These are phyloP conservation scores for Pichia phayaonensis DNA, from an alignment of 805 yeast species.

Conservation along the genomic window DNA sequence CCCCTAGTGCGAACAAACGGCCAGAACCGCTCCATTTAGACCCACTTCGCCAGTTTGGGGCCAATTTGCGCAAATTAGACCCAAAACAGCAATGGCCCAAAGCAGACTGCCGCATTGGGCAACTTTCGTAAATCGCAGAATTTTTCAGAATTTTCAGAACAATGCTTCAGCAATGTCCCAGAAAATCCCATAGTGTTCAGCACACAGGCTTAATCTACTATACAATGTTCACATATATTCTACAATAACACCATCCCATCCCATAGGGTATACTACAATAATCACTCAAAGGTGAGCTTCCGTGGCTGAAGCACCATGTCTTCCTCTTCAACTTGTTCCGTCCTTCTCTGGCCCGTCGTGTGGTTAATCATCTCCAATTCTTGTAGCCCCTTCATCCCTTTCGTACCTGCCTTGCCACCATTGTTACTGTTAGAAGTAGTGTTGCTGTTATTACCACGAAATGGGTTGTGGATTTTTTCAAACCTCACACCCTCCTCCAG, in stretches of 20 bases:
- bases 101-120: too few species aligned
- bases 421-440: not conserved
- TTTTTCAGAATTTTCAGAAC: too few species aligned
- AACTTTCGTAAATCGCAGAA: too few species aligned
- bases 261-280: too few species aligned
- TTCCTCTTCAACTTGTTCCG: not conserved
- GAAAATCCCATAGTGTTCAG: too few species aligned
- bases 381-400: not conserved
- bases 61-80: not conserved
- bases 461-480: constrained; percentile 21
- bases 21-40: too few species aligned
- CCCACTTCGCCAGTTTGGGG: too few species aligned
- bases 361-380: not conserved
- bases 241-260: too few species aligned
- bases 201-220: too few species aligned
- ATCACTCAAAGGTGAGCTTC: not conserved
- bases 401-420: not conserved
- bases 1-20: too few species aligned
- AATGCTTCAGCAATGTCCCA: too few species aligned
- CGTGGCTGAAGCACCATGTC: not conserved
- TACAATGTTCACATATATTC: not conserved
- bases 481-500: constrained; percentile 16
- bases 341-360: not conserved
- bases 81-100: not conserved
- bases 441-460: constrained; percentile 6